Conservation (phyloP, 345 rosid genomes). For the Schrenkiella parvula region DNA sequence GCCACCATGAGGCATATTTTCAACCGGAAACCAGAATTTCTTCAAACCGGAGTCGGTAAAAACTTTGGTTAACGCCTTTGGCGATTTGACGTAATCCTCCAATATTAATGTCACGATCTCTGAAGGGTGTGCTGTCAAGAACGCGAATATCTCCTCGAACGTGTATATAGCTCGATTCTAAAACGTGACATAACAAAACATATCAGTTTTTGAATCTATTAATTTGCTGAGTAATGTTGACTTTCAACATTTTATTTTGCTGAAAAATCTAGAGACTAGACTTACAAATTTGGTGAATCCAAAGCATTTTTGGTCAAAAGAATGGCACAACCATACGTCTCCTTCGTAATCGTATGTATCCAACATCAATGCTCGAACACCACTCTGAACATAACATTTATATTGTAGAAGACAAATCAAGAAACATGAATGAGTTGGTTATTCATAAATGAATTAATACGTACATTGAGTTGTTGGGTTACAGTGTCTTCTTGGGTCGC, state of each 20-base stretch:
- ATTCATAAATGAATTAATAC: not conserved
- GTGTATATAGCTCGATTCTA: conserved; percentile 52
- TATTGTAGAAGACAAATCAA: not conserved
- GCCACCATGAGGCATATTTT: conserved; percentile 46
- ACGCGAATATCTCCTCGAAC: conserved; percentile 42
- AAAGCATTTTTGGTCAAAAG: conserved; percentile 39
- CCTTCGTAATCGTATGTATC: conserved; percentile 55
- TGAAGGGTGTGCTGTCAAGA: conserved; percentile 47
- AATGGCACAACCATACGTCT: conserved; percentile 67
- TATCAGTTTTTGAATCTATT: too few relatives aligned
- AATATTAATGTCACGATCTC: conserved; percentile 50
- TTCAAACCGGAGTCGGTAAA: conserved; percentile 49
- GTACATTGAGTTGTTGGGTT: conserved; percentile 56
- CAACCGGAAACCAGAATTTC: conserved; percentile 54
- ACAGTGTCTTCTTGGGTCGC: conserved; percentile 70
- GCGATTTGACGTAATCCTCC: conserved; percentile 56
- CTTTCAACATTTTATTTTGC: too few relatives aligned
- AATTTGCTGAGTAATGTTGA: too few relatives aligned
- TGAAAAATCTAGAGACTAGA: not conserved
- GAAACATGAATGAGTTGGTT: not conserved
- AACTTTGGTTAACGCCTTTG: conserved; percentile 46
- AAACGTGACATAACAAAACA: not conserved
- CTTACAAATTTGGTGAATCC: conserved; percentile 56
- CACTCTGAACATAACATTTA: conserved; percentile 39
- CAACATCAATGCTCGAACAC: conserved; percentile 63